Conservation (phyloP, 345 rosid species). For the Eucalyptus melliodora region DNA sequence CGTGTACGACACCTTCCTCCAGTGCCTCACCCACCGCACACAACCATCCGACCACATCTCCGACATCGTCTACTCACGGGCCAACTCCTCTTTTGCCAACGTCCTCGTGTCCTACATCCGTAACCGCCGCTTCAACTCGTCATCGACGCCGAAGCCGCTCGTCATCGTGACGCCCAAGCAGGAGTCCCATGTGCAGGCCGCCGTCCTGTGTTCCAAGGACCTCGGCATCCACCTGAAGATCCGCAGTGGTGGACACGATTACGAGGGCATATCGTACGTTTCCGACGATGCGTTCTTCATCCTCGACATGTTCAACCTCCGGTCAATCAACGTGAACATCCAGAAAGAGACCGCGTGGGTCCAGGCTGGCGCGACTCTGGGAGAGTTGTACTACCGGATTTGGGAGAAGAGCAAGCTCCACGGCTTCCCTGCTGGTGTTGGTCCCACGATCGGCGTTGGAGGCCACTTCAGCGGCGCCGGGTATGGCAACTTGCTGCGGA, state of each 20-base stretch:
- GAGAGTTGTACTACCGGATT: conserved; percentile 32
- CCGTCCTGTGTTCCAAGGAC: not conserved
- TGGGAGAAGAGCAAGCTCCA: conserved; percentile 29
- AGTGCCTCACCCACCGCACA: not conserved
- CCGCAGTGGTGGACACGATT: not conserved
- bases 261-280: not conserved
- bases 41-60: not conserved
- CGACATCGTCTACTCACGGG: not conserved
- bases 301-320: not conserved
- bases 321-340: not conserved
- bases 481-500: conserved; percentile 26
- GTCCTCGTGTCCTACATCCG: not conserved
- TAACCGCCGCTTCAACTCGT: not conserved
- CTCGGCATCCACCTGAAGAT: not conserved
- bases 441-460: conserved; percentile 37
- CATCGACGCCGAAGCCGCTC: not conserved
- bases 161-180: not conserved
- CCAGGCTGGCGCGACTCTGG: conserved; percentile 37
- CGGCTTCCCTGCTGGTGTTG: conserved; percentile 41
- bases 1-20: not conserved
- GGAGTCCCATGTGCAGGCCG: not conserved
- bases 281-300: not conserved
- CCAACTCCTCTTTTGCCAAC: not conserved
- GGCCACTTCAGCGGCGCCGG: conserved; percentile 43
- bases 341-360: conserved; percentile 2